Evolutionary conservation across 371 early-diverging fungal genomes (phyloP), one percentile per base, ranked within the genome.

Genomic region (Neoconidiobolus thromboides): DNA sequence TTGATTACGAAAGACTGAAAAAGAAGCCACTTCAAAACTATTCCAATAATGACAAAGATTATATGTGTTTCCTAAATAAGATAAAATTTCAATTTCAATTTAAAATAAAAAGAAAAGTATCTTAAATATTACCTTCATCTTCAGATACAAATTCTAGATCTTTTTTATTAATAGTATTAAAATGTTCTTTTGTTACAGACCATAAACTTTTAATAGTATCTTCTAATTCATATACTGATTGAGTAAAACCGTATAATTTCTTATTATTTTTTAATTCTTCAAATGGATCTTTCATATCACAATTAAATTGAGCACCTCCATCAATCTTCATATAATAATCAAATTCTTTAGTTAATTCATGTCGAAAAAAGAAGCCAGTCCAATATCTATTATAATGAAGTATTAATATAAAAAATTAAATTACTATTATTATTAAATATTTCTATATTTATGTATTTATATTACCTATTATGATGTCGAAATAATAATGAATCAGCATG

Each of bases 291-390:
- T 80, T 81, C 26, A 96, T 77, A 62, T 90, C 81, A 66, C 96
- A 96, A 54, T 68, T 74, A 63, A 86, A 90, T 62, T 80, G 67
- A 26, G 90, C 88, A 50, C 77, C 82, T 0, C 96, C 96, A 68
- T 95, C 96, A 10, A 96, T 76, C 3, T 95, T 72, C 96, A 97
- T 96, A 69, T 95, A 98, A 68, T 83, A 96, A 49, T 93, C 88
- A 60, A 80, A 89, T 39, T 78, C 69, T 15, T 76, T 67, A 61
- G 92, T 65, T 6, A 87, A 65, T 36, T 82, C 85, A 67, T 96
- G 93, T 63, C 75, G 69, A 64, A 81, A 92, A 62, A 98, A 90
- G 66, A 86, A 82, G 0, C 95, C 96, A 94, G 91, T 4, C 4
- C 12, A 38, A 14, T 54, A 54, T 38, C 54, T 54, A 37, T 38